These are phyloP conservation scores for Trichophaea hybrida DNA, from an alignment of 2,329 filamentous ascomycete genomes.

Conservation along the genomic window DNA sequence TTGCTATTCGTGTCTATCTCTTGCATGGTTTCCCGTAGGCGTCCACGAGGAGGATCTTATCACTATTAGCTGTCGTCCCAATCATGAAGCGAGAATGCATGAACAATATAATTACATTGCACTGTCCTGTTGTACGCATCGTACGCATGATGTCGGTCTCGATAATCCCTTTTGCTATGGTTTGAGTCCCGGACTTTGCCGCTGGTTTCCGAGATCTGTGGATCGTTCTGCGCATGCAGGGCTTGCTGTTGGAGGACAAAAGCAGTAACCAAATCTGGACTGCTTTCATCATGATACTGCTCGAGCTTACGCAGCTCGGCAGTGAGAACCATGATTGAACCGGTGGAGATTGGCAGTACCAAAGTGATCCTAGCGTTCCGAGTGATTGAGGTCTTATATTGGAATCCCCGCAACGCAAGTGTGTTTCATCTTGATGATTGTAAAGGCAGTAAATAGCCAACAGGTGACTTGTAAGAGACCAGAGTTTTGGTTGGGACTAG, in stretches of 20 bases:
- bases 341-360: too few relatives aligned
- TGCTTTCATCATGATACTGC: background rate
- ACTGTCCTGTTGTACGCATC: background rate
- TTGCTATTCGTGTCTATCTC: background rate
- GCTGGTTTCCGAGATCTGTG: conserved; percentile 4
- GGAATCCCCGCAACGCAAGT: too few relatives aligned
- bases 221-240: conserved; percentile 5
- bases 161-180: background rate
- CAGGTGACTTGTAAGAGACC: background rate
- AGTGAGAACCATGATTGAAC: conserved; percentile 2
- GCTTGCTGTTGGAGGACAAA: conserved; percentile 6
- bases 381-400: too few relatives aligned
- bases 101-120: background rate
- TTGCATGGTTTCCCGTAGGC: background rate
- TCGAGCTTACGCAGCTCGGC: background rate
- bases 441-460: background rate
- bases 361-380: too few relatives aligned
- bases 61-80: background rate
- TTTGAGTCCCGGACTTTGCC: background rate
- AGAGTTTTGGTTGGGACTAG: background rate
- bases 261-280: conserved; percentile 2
- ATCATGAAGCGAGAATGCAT: background rate
- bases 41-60: background rate
- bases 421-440: too few relatives aligned
- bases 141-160: background rate